Evolutionary conservation across 257 asterid species (phyloP).

Genomic region (Scutellaria galericulata): DNA sequence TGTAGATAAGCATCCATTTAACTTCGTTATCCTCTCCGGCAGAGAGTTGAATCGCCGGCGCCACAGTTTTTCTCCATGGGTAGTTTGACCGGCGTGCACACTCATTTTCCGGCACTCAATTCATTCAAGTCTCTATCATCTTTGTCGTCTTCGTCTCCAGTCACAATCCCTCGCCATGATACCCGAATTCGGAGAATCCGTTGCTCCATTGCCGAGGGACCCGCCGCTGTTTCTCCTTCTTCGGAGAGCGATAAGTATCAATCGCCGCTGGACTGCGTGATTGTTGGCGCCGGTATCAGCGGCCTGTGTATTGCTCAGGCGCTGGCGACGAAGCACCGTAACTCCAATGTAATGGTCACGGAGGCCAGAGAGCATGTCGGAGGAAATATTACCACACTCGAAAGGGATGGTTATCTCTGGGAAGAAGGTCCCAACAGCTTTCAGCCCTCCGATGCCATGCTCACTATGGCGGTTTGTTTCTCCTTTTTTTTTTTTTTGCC

Average conservation of each 20-base stretch:
- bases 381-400: constrained; percentile 87
- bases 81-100: constrained; percentile 33
- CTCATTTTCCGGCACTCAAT: constrained; percentile 35
- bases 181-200: constrained; percentile 39
- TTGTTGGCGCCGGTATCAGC: constrained; percentile 91
- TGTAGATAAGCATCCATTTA: constrained; percentile 29
- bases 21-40: neutral
- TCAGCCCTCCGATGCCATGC: constrained; percentile 94
- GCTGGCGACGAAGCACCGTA: constrained; percentile 61
- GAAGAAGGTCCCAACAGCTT: constrained; percentile 99
- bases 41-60: neutral
- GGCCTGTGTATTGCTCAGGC: constrained; percentile 94
- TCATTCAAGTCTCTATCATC: constrained; percentile 36
- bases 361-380: constrained; percentile 93
- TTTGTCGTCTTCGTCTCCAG: constrained; percentile 32
- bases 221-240: constrained; percentile 51
- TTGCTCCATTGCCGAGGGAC: constrained; percentile 59
- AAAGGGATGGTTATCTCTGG: constrained; percentile 91
- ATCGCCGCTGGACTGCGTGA: constrained; percentile 69
- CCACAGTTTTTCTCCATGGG: constrained; percentile 27
- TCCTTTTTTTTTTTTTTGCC: constrained; percentile 10
- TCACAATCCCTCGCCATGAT: constrained; percentile 29
- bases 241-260: constrained; percentile 29
- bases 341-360: constrained; percentile 69
- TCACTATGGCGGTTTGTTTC: constrained; percentile 66